Base-by-base conservation (phyloP, 2,329 filamentous ascomycete species). In the Diaporthe humulicola region DNA sequence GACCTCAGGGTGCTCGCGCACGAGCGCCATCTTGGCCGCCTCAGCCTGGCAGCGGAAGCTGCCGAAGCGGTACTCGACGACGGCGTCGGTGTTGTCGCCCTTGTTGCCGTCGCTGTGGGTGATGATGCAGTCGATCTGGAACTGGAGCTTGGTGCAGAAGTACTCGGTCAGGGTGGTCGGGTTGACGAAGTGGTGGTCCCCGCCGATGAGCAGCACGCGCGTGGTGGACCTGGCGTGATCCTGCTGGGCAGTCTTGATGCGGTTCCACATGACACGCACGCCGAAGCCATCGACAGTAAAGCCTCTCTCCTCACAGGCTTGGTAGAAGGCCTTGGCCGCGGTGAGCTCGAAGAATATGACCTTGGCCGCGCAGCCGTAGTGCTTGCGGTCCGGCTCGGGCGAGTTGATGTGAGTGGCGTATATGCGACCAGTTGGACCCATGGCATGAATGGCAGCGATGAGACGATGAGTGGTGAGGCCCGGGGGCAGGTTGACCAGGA, bases 11-110 rank as follows among this genome's bases (percentile, higher is more conserved):
- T 77, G 78, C 76, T 82, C 81, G 48, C 81, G 71, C 15, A 75
- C 69, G 4, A 82, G 66, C 0, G 81, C 79, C 79, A 82, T 80
- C 48, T 81, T 80, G 3, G 86, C 88, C 70, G 86, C 84, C 81
- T 89, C 85, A 0, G 88, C 84, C 83, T 91, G 89, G 80, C 87
- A 89, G 0, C 88, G 85, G 74, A 85, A 91, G 73, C 88, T 90
- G 0, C 87, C 88, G 77, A 91, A 91, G 15, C 86, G 84, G 77
- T 86, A 89, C 82, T 90, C 88, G 19, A 88, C 76, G 2, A 86
- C 83, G 45, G 73, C 72, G 28, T 45, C 64, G 30, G 48, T 52
- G n/a, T 36, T 71, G 73, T 36, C 50, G 40, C 61, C n/a, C 5
- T 30, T 78, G 30, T 82, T 80, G 0, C 76, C 75, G 0, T 75